Percentiles rank a stretch among this genome's conserved stretches.
These are phyloP conservation scores for Acanthamoeba castellanii DNA, from an alignment of 208 protist genomes.

Conservation along the genomic window DNA sequence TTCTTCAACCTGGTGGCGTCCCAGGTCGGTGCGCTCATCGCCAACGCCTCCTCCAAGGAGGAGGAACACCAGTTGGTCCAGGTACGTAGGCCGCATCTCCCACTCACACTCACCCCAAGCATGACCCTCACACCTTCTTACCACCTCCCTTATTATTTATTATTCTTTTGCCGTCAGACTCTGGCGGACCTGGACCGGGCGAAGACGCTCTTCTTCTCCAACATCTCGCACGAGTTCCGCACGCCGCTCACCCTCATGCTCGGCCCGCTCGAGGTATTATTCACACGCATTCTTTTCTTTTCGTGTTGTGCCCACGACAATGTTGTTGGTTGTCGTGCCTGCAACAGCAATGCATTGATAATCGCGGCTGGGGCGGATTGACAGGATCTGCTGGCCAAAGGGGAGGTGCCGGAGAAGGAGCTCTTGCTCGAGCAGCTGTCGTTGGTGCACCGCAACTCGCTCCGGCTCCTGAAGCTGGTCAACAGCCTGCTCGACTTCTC, in stretches of 20 bases:
- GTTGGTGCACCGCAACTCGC: conserved; percentile 24
- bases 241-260: conserved; percentile 80
- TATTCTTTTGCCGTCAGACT: no score
- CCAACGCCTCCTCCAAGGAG: not conserved
- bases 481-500: conserved; percentile 78
- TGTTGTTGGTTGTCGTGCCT: no score
- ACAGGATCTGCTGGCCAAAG: conserved; percentile 10
- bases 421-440: conserved; percentile 26
- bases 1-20: conserved; percentile 49
- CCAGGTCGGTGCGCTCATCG: conserved; percentile 42
- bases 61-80: conserved; percentile 36
- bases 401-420: not conserved
- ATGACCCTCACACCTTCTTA: no score
- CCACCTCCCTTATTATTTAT: no score
- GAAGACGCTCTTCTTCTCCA: conserved; percentile 80
- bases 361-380: no score
- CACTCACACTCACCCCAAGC: no score
- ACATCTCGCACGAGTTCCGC: conserved; percentile 80
- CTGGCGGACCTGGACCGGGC: conserved; percentile 77
- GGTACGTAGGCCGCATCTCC: not conserved
- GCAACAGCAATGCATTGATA: no score
- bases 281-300: no score
- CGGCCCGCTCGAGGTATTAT: conserved; percentile 54
- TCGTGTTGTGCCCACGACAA: no score
- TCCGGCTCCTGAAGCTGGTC: conserved; percentile 75